Conservation (phyloP, 2,329 filamentous ascomycete genomes). For the Colletotrichum acutatum region DNA sequence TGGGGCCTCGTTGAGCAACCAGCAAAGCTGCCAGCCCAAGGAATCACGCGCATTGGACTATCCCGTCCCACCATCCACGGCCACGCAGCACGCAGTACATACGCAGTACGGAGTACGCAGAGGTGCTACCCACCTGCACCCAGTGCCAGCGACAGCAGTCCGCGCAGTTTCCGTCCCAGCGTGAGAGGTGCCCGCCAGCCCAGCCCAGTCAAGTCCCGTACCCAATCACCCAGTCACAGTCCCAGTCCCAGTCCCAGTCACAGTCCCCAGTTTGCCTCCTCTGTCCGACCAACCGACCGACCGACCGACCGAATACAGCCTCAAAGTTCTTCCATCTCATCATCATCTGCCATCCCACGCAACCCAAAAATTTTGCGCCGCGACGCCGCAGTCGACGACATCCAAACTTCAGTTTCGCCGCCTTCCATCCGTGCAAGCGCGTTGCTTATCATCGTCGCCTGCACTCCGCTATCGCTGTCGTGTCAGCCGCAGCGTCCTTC, state of each 20-base stretch:
- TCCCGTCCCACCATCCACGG: background rate
- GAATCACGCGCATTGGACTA: slow-evolving; percentile 24
- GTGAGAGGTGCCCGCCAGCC: too few species aligned
- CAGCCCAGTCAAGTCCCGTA: slow-evolving; percentile 26
- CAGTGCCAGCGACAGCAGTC: slow-evolving; percentile 19
- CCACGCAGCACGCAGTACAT: background rate
- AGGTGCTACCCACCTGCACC: background rate
- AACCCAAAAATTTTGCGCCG: slow-evolving; percentile 33
- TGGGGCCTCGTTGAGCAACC: slow-evolving; percentile 4
- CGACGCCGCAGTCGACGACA: slow-evolving; percentile 19
- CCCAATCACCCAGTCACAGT: background rate
- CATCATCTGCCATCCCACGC: slow-evolving; percentile 23
- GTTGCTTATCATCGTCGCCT: slow-evolving; percentile 7
- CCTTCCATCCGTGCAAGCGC: slow-evolving; percentile 11
- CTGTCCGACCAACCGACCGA: slow-evolving; percentile 32
- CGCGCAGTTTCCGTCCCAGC: slow-evolving; percentile 32
- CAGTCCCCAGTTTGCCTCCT: slow-evolving; percentile 29
- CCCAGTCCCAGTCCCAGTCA: too few species aligned
- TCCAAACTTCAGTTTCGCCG: background rate
- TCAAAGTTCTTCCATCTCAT: slow-evolving; percentile 36
- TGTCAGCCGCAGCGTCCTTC: slow-evolving; percentile 23
- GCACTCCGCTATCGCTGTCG: slow-evolving; percentile 28
- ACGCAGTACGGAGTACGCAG: too few species aligned
- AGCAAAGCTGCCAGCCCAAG: background rate
- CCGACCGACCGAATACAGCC: slow-evolving; percentile 31